Conservation (phyloP, 345 rosid species). For the Moricandia moricandioides region DNA sequence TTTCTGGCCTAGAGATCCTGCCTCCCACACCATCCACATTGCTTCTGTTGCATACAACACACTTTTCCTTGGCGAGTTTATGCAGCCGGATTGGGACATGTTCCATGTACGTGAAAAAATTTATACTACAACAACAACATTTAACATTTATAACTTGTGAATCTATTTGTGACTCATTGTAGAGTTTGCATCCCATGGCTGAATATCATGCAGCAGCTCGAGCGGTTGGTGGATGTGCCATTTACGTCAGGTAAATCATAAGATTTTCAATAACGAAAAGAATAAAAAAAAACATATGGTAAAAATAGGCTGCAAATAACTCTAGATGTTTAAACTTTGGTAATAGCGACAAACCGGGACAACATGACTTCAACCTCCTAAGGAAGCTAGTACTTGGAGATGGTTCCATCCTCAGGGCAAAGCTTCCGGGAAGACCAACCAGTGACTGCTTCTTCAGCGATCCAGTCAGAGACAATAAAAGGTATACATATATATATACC, state of each 20-base stretch:
- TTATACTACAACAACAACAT: background rate
- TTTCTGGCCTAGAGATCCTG: slow-evolving; percentile 2
- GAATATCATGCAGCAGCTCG: slow-evolving; percentile 5
- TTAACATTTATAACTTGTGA: background rate
- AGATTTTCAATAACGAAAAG: background rate
- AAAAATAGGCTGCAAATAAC: background rate
- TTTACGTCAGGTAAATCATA: slow-evolving; percentile 1
- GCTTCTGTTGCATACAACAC: slow-evolving; percentile 6
- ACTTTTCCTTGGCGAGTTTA: background rate
- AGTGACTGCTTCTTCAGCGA: slow-evolving; percentile 1
- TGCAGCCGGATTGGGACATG: slow-evolving; percentile 12
- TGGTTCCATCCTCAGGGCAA: background rate
- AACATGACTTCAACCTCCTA: background rate
- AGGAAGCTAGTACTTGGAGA: background rate
- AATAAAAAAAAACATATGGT: background rate
- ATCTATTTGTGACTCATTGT: background rate
- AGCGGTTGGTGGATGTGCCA: slow-evolving; percentile 4
- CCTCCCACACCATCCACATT: slow-evolving; percentile 2
- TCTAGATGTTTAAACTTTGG: background rate
- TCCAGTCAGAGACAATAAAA: slow-evolving; percentile 8
- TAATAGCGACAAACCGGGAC: slow-evolving; percentile 1
- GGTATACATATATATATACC: background rate
- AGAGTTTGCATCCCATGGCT: slow-evolving; percentile 8
- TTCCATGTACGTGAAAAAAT: background rate
- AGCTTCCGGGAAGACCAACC: slow-evolving; percentile 4